These are phyloP conservation scores for Geranomyces variabilis DNA, from an alignment of 192 early-diverging fungal genomes.

Conservation along the genomic window DNA sequence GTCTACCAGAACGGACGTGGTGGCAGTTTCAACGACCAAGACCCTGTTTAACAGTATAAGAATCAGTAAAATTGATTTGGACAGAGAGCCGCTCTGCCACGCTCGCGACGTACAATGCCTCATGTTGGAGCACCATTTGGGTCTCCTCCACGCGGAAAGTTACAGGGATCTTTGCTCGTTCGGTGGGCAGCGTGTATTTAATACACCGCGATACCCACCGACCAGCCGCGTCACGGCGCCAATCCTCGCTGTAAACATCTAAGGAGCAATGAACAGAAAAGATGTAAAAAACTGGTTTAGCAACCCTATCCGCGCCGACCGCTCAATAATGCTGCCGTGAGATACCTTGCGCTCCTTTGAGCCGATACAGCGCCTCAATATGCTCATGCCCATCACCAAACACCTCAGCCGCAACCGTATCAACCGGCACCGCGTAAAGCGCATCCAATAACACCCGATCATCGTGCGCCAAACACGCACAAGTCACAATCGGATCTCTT, in stretches of 20 bases:
- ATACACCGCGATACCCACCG: slow-evolving; percentile 24
- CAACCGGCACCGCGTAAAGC: slow-evolving; percentile 12
- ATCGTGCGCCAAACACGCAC: slow-evolving; percentile 17
- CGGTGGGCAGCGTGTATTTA: background rate
- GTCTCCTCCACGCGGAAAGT: slow-evolving; percentile 19
- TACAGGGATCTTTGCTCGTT: background rate
- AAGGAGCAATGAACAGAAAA: no score
- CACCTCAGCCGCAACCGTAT: slow-evolving; percentile 14
- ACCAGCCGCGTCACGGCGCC: slow-evolving; percentile 5
- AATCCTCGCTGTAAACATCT: slow-evolving; percentile 28
- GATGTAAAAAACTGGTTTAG: no score
- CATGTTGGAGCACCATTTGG: slow-evolving; percentile 23
- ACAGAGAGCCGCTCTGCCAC: no score
- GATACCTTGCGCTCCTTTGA: slow-evolving; percentile 16
- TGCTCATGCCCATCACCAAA: slow-evolving; percentile 25
- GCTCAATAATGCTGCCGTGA: background rate
- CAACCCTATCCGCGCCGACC: no score
- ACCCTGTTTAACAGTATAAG: no score
- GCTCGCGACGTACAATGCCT: slow-evolving; percentile 11
- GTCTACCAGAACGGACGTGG: background rate
- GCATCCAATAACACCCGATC: slow-evolving; percentile 17
- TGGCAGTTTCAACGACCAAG: slow-evolving; percentile 20
- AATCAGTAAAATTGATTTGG: no score
- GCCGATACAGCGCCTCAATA: background rate
- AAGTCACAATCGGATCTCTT: background rate